Base-by-base conservation (phyloP, 768 basidiomycete genomes). In the Suillus discolor region DNA sequence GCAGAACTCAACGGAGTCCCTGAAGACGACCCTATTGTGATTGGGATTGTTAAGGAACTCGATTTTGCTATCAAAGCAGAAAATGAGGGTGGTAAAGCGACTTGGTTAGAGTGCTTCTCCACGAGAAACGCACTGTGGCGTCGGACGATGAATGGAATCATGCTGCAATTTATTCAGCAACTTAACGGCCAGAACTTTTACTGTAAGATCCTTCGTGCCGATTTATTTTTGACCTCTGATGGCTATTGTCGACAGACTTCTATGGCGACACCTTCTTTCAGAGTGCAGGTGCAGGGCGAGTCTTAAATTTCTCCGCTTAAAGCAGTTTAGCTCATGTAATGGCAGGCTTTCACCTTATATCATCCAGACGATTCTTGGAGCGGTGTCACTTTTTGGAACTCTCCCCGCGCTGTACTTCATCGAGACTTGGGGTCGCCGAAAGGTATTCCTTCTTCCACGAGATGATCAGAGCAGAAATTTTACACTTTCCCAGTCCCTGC, bases 211-310 rank as follows among this genome's bases (percentile, higher is more conserved):
- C 6, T 44, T 61, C 25, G 2, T 53, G 34, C 6, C 28, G 12
- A 55, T 38, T 60, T 3, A 34, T 36, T 8, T 13, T 36, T 31
- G 36, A 16, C 20, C 75, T 73, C 59, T 72, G 69, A 62, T 74
- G 64, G 31, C 53, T 67, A 55, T 20, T 31, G 13, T 31, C 25
- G 41, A n/a, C 68, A 90, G 89, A 91, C 72, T 91, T 91, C 74
- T 92, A 91, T 71, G 89, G 91, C n/a, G 89, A 92, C 65, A 90
- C 88, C 0, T 93, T 93, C 82, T 94, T 93, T 81, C 78, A 89
- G 75, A 88, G 84, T 66, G 88, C 90, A 20, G 88, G 89, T 54
- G 90, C 89, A 16, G 70, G 81, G 87, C 87, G 71, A 67, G 84
- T 67, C 18, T 31, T 53, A 41, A n/a, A 8, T 6, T 3, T 18